Base-by-base conservation (phyloP, 257 asterid species). In the Voacanga thouarsii region DNA sequence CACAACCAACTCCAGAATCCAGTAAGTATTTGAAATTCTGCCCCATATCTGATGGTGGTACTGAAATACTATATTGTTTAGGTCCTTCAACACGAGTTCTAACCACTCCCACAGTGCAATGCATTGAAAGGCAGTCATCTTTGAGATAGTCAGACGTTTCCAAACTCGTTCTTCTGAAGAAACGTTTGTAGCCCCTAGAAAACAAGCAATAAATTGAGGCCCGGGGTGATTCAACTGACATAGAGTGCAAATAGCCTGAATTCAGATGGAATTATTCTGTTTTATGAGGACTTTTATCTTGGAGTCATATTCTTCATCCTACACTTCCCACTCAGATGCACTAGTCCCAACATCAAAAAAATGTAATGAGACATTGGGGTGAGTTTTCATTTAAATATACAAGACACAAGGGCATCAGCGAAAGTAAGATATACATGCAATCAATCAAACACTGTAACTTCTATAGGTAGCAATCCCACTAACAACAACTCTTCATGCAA, bases 21-120 rank as follows among this genome's bases (percentile, higher is more conserved):
- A 92, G 84, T 87, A 94, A 85, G 77, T 80, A 75, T 80, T 86
- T 88, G 80, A 94, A 88, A 86, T 85, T 89, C 78, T 87, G 86
- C 55, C 98, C 98, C 92, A 94, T 92, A 84, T 90, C 96, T 50
- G 98, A 92, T 75, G 93, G 89, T 10, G 97, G 96, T 55, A 91
- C 84, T n/a, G 80, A 53, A 79, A 92, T 88, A 71, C 83, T 84
- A 83, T 78, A 86, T 39, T 75, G 84, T 80, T 86, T 89, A 69
- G 97, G 97, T 57, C 96, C 96, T 82, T 92, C 97, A 67, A 92
- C 87, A n/a, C 97, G 96, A 79, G 90, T 91, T 81, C 91, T 91
- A 82, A 94, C 98, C 28, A 94, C 98, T 80, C 98, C 98, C 44
- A 94, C 98, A 7, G 97, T 94, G 80, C 98, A 94, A 78, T 90